A percentile compares a stretch with the other conserved stretches of the same genome.
phyloP scores from a whole-genome alignment of 129 eudicot genomes.

The Tanacetum coccineum region DNA sequence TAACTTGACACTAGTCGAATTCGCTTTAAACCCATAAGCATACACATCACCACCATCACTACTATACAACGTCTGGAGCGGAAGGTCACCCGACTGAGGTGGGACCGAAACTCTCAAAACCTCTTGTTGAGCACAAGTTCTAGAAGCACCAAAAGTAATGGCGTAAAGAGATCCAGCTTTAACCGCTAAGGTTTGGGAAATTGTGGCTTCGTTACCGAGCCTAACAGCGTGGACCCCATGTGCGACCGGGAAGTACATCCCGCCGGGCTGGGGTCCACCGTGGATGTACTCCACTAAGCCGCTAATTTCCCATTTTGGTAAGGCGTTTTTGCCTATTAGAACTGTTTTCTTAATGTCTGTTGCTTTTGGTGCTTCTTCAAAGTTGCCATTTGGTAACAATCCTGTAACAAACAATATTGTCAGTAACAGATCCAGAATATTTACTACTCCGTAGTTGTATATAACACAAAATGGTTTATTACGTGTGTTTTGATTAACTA shows the following conservation, averaged over 20 bases:
- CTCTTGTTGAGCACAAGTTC: constrained; percentile 94
- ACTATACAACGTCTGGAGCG: constrained; percentile 76
- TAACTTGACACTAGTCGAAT: constrained; percentile 39
- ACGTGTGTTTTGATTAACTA: too few relatives aligned
- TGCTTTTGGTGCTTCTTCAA: constrained; percentile 64
- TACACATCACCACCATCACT: constrained; percentile 72
- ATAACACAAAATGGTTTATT: too few relatives aligned
- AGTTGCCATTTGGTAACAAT: constrained; percentile 76
- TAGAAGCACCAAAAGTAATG: constrained; percentile 74
- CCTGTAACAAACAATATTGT: constrained; percentile 29
- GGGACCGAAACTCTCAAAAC: constrained; percentile 67
- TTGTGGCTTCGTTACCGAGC: constrained; percentile 76
- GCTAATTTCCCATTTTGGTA: constrained; percentile 79
- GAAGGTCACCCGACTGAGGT: constrained; percentile 65
- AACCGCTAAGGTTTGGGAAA: constrained; percentile 61
- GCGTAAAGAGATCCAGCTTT: constrained; percentile 52
- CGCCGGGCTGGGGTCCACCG: constrained; percentile 87
- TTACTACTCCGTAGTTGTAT: too few relatives aligned
- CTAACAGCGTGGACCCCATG: constrained; percentile 84
- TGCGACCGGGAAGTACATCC: constrained; percentile 68
- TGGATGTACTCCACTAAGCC: constrained; percentile 77
- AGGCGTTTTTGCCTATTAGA: constrained; percentile 39
- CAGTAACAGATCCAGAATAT: neutral
- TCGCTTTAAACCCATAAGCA: constrained; percentile 70
- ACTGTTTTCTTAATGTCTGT: constrained; percentile 52